Percentiles rank a stretch among this genome's conserved stretches.
phyloP scores from a whole-genome alignment of 148 eudicot genomes.

The Persicaria tinctoria region DNA sequence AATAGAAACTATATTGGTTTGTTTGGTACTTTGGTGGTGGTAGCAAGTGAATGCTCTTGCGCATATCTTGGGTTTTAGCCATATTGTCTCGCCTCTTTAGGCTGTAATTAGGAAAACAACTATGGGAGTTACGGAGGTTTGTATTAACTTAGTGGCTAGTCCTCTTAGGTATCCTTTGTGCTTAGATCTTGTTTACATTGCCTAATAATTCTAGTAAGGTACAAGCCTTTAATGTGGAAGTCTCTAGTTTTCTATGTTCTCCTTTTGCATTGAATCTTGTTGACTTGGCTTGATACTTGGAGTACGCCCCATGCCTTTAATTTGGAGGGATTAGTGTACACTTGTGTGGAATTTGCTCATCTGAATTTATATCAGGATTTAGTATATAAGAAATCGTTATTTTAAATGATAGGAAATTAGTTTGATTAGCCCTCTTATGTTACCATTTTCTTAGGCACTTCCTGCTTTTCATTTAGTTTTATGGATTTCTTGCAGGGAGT shows the following conservation, averaged over 20 bases:
- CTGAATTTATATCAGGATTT: not conserved
- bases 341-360: not conserved
- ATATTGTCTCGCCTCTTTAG: not conserved
- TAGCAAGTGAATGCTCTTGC: not conserved
- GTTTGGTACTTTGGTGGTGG: not conserved
- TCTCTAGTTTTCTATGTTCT: not conserved
- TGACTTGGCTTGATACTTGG: not conserved
- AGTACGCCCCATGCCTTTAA: not conserved
- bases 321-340: not conserved
- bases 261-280: not conserved
- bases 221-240: not conserved
- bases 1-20: not conserved
- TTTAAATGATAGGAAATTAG: not conserved
- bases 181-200: not conserved
- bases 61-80: not conserved
- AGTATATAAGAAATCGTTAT: not conserved
- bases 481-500: conserved; percentile 43
- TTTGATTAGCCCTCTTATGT: conserved; percentile 2
- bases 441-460: not conserved
- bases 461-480: not conserved
- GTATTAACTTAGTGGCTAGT: not conserved
- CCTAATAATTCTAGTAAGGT: not conserved
- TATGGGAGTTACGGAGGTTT: not conserved
- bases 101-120: not conserved
- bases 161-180: not conserved